Evolutionary conservation across 495 filamentous ascomycete species (phyloP).

Genomic region (Lasiosphaeriaceae sp.): DNA sequence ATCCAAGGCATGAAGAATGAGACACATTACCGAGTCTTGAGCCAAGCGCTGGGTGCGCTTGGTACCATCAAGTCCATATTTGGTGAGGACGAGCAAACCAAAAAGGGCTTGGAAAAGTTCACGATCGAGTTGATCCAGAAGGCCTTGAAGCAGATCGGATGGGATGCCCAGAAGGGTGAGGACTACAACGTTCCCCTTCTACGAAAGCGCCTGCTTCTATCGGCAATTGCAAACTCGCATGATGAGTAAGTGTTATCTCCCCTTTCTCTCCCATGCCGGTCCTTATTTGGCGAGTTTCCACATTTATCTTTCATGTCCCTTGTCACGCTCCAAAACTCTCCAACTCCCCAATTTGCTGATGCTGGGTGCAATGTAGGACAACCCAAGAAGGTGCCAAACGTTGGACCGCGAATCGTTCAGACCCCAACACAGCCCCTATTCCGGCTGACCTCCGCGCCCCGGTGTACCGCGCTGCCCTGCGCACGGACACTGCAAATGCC

Average conservation of each 20-base stretch:
- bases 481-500: conserved; percentile 62
- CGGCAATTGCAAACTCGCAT: conserved; percentile 71
- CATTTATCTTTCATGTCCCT: too few species aligned
- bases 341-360: too few species aligned
- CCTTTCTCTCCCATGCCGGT: too few species aligned
- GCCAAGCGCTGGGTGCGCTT: conserved; percentile 70
- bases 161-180: conserved; percentile 72
- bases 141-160: conserved; percentile 75
- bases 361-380: conserved; percentile 40
- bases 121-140: conserved; percentile 64
- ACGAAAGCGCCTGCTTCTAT: conserved; percentile 70
- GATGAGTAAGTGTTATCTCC: conserved; percentile 50
- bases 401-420: conserved; percentile 69
- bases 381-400: conserved; percentile 65
- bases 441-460: conserved; percentile 75
- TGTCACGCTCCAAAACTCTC: too few species aligned
- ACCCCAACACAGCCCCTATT: conserved; percentile 62
- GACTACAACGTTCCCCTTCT: conserved; percentile 78
- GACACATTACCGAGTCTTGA: conserved; percentile 82
- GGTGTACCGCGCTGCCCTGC: conserved; percentile 75
- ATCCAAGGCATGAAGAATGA: conserved; percentile 79
- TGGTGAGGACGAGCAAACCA: conserved; percentile 51
- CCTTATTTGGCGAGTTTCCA: too few species aligned
- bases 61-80: conserved; percentile 48
- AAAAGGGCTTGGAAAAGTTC: conserved; percentile 66